Base-by-base conservation (phyloP, 495 filamentous ascomycete genomes). In the Annulohypoxylon maeteangense region DNA sequence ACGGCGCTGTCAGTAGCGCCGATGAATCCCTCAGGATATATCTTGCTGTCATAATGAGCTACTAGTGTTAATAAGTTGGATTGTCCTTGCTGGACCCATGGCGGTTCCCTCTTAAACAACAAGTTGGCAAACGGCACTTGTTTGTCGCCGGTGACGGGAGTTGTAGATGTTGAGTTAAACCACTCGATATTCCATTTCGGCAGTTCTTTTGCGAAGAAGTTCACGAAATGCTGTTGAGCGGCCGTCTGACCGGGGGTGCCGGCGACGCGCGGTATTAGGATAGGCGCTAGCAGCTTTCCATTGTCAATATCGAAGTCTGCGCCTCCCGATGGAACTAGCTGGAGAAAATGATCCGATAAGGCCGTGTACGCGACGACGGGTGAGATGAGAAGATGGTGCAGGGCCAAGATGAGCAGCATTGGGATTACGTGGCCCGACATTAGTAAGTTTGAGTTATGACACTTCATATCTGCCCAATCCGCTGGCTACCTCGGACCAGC, bases 1-100 rank as follows among this genome's bases (percentile, higher is more conserved):
- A 89, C 95, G 0, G 95, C 95, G 70, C 93, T 97, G 73, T 99
- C 95, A 23, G 90, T 94, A 0, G 94, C 95, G 5, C 95, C 95
- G 56, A 99, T 93, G 78, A 99, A 99, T 0, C 93, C 95, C 65
- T 90, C 79, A 0, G 96, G 96, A 8, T 84, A 82, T 27, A 92
- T 83, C 80, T 95, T 91, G 77, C 88, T 92, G 73, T 99, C 95
- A 81, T 97, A 99, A 81, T 99, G 95, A 47, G 95, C 95, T 22
- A 94, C 96, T 31, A 98, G 84, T 10, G 93, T 94, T 74, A 98
- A 78, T 23, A 93, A 80, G 20, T 90, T 91, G 12, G 94, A 88
- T 61, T 97, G 90, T 1, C 93, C 95, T 1, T 81, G 76, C 3
- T 80, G 71, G 1, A 88, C 81, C 89, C 93, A 93, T 1, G 95